Evolutionary conservation across 208 protist species (phyloP), one percentile per base, ranked within the genome.

Genomic region (Leishmania major): DNA sequence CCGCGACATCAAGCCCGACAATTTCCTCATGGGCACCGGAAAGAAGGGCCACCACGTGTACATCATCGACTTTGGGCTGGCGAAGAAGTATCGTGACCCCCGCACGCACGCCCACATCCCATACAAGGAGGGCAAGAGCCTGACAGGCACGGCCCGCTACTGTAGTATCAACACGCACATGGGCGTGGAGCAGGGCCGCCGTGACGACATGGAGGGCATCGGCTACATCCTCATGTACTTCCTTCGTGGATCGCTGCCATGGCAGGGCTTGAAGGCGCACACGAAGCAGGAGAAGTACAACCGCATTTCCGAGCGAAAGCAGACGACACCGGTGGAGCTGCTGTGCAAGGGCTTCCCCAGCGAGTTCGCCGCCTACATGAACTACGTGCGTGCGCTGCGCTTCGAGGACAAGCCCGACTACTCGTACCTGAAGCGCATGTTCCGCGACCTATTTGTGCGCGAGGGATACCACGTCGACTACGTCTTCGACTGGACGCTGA

Each of bases 191-290:
- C 95, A 98, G 91, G 93, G 91, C 85, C 90, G 99, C 35, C 91
- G 99, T 55, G 99, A 99, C 81, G 99, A 99, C 87, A 89, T 99
- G 43, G 99, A 99, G 89, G 97, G 98, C 28, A 92, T 99, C 37
- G 99, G 99, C 66, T 99, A 99, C 90, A 97, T 99, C 47, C 89
- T 99, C n/a, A 97, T 99, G 86, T 99, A 99, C 90, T 99, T 99
- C 82, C 85, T 99, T 47, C 94, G 98, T 47, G 99, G 99, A 28
- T 95, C 90, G 51, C 91, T 99, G 66, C 99, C 99, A 59, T 99
- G 99, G 99, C 99, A 99, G 91, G 99, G 98, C 0, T 87, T 99
- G 10, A 97, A 97, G 81, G 96, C 98, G 1, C 89, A 93, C 70
- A 99, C 97, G 13, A 99, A 99, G 89, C 94, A 99, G 88, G 97